These are phyloP conservation scores for Neospermospora avenae DNA, from an alignment of 2,329 filamentous ascomycete genomes.

Conservation along the genomic window DNA sequence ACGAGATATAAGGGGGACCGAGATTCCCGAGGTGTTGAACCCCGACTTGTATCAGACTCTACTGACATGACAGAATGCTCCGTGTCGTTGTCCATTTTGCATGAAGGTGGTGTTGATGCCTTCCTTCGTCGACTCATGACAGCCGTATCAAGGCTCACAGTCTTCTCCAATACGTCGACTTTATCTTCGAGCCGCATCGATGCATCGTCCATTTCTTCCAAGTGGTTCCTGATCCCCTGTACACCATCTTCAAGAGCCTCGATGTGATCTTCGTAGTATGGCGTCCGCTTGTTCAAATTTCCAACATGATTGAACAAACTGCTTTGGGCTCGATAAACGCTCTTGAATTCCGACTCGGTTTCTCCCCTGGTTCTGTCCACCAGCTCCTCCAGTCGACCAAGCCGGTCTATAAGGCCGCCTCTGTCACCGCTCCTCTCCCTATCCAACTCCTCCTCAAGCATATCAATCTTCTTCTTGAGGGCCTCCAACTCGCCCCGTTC, in stretches of 20 bases:
- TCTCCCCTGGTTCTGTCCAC: constrained; percentile 52
- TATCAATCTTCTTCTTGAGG: constrained; percentile 45
- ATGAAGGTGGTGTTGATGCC: constrained; percentile 31
- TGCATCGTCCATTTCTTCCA: constrained; percentile 35
- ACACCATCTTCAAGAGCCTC: constrained; percentile 45
- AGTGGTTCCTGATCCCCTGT: constrained; percentile 30
- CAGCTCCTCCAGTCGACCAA: constrained; percentile 48
- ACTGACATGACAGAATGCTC: constrained; percentile 14
- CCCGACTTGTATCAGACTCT: constrained; percentile 4
- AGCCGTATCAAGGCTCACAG: constrained; percentile 5
- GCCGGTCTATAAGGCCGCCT: constrained; percentile 27
- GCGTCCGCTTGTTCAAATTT: constrained; percentile 48
- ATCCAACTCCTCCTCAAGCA: constrained; percentile 44
- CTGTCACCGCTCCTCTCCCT: constrained; percentile 34
- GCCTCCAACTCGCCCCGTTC: constrained; percentile 48
- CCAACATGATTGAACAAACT: constrained; percentile 50
- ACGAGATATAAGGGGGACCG: constrained; percentile 14
- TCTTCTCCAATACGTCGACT: constrained; percentile 29
- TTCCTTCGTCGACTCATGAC: constrained; percentile 26
- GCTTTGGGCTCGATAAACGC: constrained; percentile 52
- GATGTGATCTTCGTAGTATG: constrained; percentile 51
- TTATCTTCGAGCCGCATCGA: constrained; percentile 36
- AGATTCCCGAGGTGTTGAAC: constrained; percentile 8
- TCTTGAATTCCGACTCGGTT: constrained; percentile 49
- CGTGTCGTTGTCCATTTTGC: constrained; percentile 6